phyloP scores from a whole-genome alignment of 306 rosid genomes.

The Vachellia pachyceras region DNA sequence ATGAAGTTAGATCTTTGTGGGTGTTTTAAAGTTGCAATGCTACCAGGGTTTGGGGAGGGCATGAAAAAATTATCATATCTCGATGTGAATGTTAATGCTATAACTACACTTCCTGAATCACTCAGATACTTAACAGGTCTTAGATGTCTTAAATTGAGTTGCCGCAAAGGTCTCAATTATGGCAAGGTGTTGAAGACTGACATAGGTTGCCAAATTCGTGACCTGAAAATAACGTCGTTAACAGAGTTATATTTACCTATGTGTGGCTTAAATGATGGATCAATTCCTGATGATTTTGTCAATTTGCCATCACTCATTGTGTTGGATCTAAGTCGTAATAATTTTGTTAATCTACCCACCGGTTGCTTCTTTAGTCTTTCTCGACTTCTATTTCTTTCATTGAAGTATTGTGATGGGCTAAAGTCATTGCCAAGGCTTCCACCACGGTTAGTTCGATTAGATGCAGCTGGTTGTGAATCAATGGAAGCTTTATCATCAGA shows the following conservation, averaged over 20 bases:
- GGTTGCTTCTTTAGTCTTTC: conserved; percentile 1
- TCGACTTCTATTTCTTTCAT: neutral
- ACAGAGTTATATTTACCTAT: neutral
- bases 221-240: neutral
- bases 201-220: too few species aligned
- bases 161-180: too few species aligned
- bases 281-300: neutral
- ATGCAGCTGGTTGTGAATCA: neutral
- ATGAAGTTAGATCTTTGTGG: neutral
- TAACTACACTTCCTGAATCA: neutral
- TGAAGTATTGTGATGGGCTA: neutral
- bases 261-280: neutral
- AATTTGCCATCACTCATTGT: neutral
- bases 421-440: conserved; percentile 5
- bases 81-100: neutral
- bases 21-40: neutral
- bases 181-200: too few species aligned
- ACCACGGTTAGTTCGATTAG: neutral
- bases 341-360: neutral
- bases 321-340: neutral
- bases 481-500: neutral
- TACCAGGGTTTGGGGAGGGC: neutral
- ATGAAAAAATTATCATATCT: neutral
- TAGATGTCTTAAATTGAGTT: too few species aligned
- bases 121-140: too few species aligned